A percentile compares a stretch with the other conserved stretches of the same genome.
Evolutionary conservation across 768 basidiomycete genomes (phyloP).

Genomic region (Termitomyces heimii): DNA sequence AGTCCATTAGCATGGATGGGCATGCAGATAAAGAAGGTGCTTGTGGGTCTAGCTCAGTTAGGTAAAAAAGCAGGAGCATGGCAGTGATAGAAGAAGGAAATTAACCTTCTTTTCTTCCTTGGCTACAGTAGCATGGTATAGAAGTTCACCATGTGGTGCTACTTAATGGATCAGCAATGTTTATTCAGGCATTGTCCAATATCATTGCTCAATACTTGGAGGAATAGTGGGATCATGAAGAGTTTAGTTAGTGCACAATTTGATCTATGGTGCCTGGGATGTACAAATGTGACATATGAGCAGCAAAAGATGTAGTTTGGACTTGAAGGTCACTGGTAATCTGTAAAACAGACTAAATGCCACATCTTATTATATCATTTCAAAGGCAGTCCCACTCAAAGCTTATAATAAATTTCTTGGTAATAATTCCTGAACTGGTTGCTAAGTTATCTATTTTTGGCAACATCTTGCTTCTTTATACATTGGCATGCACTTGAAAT

Average conservation of each 20-base stretch:
- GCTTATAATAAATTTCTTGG: neutral
- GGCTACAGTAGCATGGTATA: conserved; percentile 71
- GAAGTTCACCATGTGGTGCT: conserved; percentile 86
- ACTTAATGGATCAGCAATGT: conserved; percentile 92
- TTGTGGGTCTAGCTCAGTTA: conserved; percentile 79
- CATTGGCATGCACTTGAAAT: conserved; percentile 4
- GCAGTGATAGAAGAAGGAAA: conserved; percentile 36
- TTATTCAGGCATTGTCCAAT: conserved; percentile 92
- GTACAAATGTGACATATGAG: conserved; percentile 83
- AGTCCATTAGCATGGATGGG: conserved; percentile 99
- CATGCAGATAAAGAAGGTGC: conserved; percentile 86
- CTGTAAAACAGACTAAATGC: neutral
- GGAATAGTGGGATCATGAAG: conserved; percentile 49
- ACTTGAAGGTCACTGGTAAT: conserved; percentile 52
- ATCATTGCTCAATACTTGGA: conserved; percentile 77
- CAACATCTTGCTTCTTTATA: conserved; percentile 3
- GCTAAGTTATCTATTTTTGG: conserved; percentile 11
- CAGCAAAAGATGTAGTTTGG: conserved; percentile 89
- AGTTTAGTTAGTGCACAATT: conserved; percentile 76
- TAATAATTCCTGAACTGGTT: neutral
- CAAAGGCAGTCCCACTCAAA: neutral
- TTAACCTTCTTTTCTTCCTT: conserved; percentile 6
- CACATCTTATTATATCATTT: neutral
- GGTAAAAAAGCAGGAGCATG: conserved; percentile 85
- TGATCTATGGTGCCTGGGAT: conserved; percentile 87